Percentiles rank a stretch among this genome's conserved stretches.
Evolutionary conservation across 768 basidiomycete genomes (phyloP).

Genomic region (Leccinum variicolor): DNA sequence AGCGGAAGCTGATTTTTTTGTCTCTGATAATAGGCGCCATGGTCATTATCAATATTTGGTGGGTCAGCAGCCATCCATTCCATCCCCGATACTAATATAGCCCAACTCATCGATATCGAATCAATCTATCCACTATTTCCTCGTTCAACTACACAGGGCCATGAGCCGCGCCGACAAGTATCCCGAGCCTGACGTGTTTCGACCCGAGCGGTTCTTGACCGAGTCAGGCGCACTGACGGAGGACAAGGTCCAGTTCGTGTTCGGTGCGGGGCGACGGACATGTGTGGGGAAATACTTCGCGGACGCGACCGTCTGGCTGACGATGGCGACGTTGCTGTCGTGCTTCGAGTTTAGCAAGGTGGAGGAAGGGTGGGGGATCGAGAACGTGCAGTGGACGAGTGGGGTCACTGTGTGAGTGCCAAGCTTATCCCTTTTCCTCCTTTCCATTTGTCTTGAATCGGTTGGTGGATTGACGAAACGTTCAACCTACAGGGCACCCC

Average conservation of each 20-base stretch:
- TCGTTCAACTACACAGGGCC: not conserved
- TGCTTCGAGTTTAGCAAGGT: conserved; percentile 7
- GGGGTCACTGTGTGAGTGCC: not conserved
- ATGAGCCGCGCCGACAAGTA: conserved; percentile 5
- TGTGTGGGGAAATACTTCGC: conserved; percentile 1
- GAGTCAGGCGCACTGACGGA: not conserved
- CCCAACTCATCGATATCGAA: not conserved
- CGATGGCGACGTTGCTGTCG: conserved; percentile 3
- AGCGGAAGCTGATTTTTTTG: not conserved
- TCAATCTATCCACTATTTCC: not conserved
- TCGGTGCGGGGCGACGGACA: conserved; percentile 1
- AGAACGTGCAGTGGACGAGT: conserved; percentile 3
- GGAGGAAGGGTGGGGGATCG: not conserved
- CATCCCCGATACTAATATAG: not conserved
- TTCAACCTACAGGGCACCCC: not conserved
- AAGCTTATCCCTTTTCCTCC: not conserved
- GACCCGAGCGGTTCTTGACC: conserved; percentile 2
- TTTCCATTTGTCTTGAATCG: not conserved
- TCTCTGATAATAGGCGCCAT: not conserved
- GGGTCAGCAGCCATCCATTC: not conserved
- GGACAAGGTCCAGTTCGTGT: not conserved
- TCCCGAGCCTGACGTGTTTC: not conserved
- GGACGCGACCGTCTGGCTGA: conserved; percentile 1
- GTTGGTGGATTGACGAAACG: not conserved
- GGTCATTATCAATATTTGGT: conserved; percentile 2